Base-by-base conservation (phyloP, 495 filamentous ascomycete species). In the Xylaria acuta region DNA sequence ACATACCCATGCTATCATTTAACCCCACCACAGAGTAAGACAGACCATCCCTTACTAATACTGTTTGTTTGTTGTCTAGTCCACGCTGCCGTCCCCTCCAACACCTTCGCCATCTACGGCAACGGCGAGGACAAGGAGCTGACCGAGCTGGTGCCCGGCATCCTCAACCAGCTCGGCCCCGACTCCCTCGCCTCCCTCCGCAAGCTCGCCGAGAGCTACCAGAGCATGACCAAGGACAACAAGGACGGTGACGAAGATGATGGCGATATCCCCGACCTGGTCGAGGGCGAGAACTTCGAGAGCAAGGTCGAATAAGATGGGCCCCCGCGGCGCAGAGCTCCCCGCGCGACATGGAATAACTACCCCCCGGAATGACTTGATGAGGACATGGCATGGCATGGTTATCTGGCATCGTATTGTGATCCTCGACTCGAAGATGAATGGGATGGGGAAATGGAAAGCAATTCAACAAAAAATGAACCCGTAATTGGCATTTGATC, bases 121-220 rank as follows among this genome's bases (percentile, higher is more conserved):
- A 90, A 91, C 85, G 97, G 97, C 76, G 96, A 99, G 84, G 97
- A 99, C 86, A 99, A 99, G 90, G 96, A 99, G 85, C 92, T 99
- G 77, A 99, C 96, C 53, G 96, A 99, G 87, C 94, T 99, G 78
- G 96, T 99, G 74, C 96, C 96, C 76, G 96, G 96, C 69, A 99
- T 99, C 87, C 93, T 99, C 67, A 98, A 98, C 91, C 96, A 99
- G 88, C 93, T 99, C 60, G 96, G 96, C 73, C 96, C 96, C 74
- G 96, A 99, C 86, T 95, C 92, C 73, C 92, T 99, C n/a, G 97
- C 97, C 62, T 97, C 93, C 71, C 93, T 99, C 75, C 92, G 96
- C 82, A 98, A 98, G 88, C 89, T 99, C 45, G 96, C 96, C 70
- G 96, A 99, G 90, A 96, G 92, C 90, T 99, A 98, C 88, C 96